Base-by-base conservation (phyloP, 1,284 basidiomycete genomes). In the Inonotus hispidus region DNA sequence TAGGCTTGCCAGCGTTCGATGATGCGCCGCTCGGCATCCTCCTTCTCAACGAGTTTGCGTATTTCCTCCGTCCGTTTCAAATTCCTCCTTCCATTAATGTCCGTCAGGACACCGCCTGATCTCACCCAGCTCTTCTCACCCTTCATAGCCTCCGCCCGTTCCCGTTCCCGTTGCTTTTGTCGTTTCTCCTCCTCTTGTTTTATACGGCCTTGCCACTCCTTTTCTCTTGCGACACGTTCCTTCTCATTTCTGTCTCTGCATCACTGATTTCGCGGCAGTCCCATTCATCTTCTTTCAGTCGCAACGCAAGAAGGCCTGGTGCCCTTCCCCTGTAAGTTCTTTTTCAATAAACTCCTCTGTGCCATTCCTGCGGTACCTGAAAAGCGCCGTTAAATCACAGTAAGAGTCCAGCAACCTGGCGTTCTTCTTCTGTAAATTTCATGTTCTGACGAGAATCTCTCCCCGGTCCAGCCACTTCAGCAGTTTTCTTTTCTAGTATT, bases 111-210 rank as follows among this genome's bases (percentile, higher is more conserved):
- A 0, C 83, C 82, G 25, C 84, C 84, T 10, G 75, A 76, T 2
- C 80, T 75, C 1, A 86, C 83, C 82, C 83, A 85, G 16, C 77
- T 78, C 56, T 82, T 76, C 66, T 85, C 84, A 43, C 81, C 80
- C 49, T 59, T 64, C 25, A 73, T 68, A 13, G 71, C 69, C 16
- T 74, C 68, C 19, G 61, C 67, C 13, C 66, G 71, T 59, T 76
- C 75, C 10, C 59, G 66, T 38, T 72, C 73, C 19, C 65, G 66
- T 45, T 69, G 65, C 38, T 64, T 60, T 32, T 32, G 59, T 38
- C 67, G 67, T 43, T 64, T 67, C 45, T 32, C 23, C 3, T 45
- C 35, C 35, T 55, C 45, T 2, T 7, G 19, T 16, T 35, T 41
- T n/a, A 32, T 29, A n/a, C 32, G 45, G 27, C 50, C 32, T 23